Evolutionary conservation across 441 rosid genomes (phyloP), one percentile per base, ranked within the genome.

Genomic region (Jatropha podagrica): DNA sequence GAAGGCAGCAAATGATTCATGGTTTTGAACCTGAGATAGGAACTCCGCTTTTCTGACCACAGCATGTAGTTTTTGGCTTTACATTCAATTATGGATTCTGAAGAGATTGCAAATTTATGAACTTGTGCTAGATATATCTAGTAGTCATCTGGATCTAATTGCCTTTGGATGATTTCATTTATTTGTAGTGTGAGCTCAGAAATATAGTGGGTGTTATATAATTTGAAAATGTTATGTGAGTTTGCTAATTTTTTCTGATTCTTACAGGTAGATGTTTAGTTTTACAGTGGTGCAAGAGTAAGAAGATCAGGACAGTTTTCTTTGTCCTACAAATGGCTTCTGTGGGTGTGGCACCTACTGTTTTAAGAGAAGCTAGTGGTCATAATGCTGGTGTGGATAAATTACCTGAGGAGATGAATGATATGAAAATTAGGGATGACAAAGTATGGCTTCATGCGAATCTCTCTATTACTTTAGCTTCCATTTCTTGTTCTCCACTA

Each of bases 391-490:
- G 83, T 42, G 92, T 75, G 84, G 95, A 95, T 78, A 86, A 82
- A 72, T 76, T 93, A 72, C 97, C 95, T 3, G 93, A 91, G 79
- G 99, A 92, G 84, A 87, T 95, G 97, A 93, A 90, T 78, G 96
- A 93, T 80, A 90, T 95, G 98, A 92, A 90, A 81, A 89, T 95
- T 60, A 87, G 96, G 49, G 97, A 93, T 78, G 97, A 93, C 54
- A 95, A 91, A 80, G 95, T 92, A 74, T 56, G n/a, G 11, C 2
- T 5, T 68, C 32, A 18, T 18, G 8, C 13, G 12, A 49, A 23
- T 56, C 48, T 46, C 8, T 41, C 14, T 51, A 3, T 15, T 52
- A 51, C 40, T 67, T 60, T 69, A 58, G 62, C 58, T 52, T 26
- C 18, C 64, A 11, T 70, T 68, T 42, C 37, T 52, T 46, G 7